These are phyloP conservation scores for Kockovaella imperatae DNA, from an alignment of 768 basidiomycete species.

Conservation along the genomic window DNA sequence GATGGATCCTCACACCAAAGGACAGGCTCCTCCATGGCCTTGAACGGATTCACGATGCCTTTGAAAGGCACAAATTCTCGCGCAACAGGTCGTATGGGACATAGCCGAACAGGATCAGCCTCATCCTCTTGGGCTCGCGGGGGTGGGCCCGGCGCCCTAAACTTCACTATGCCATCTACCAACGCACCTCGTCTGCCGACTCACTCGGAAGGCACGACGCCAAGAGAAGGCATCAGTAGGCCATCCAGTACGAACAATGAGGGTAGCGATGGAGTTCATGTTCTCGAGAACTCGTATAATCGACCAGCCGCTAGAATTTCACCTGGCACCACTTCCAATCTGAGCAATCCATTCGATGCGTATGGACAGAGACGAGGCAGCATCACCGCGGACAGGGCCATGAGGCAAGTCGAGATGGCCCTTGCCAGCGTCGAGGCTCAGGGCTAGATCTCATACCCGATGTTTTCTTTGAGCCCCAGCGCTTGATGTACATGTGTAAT, in stretches of 20 bases:
- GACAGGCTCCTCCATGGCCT: neutral
- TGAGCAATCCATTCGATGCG: constrained; percentile 2
- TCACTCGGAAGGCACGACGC: constrained; percentile 27
- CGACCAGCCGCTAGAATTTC: too few species aligned
- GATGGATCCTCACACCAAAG: too few species aligned
- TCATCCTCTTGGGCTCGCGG: constrained; percentile 16
- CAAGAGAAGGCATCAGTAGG: too few species aligned
- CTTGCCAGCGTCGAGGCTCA: constrained; percentile 27
- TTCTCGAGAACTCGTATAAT: too few species aligned
- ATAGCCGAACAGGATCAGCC: constrained; percentile 9
- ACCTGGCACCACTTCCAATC: constrained; percentile 3
- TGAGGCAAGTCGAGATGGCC: constrained; percentile 40
- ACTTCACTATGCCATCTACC: constrained; percentile 13
- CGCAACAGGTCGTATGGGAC: constrained; percentile 2
- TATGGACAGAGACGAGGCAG: constrained; percentile 25
- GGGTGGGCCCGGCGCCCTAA: constrained; percentile 14
- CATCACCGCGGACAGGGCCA: constrained; percentile 40
- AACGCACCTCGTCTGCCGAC: constrained; percentile 18
- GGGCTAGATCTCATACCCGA: too few species aligned
- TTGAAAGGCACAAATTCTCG: neutral
- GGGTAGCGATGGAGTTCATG: too few species aligned
- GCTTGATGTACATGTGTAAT: too few species aligned
- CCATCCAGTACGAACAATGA: too few species aligned
- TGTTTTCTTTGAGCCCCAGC: too few species aligned
- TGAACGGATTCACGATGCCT: constrained; percentile 9